Base-by-base conservation (phyloP, 2,329 filamentous ascomycete genomes). In the Aspergillus fijiensis region DNA sequence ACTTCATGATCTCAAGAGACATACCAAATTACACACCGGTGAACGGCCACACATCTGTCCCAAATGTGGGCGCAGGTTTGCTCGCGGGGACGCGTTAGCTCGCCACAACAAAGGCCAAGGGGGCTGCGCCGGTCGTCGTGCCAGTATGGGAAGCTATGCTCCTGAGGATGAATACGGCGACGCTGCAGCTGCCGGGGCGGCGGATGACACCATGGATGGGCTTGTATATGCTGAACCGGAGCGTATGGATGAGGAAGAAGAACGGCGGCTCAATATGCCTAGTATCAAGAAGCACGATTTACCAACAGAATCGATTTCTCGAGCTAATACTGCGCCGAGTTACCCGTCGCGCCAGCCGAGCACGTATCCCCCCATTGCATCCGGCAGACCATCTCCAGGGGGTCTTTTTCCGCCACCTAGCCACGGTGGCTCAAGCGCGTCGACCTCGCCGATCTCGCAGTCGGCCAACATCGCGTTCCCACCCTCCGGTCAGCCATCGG, bases 51-150 rank as follows among this genome's bases (percentile, higher is more conserved):
- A 99, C 70, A 90, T 95, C 10, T 99, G 95, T 71, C 90, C 91
- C 47, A 97, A 96, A 74, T 99, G 95, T 74, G 92, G 96, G 66
- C 87, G 95, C 63, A 91, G 93, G 67, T 99, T 99, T 78, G 95
- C 95, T 49, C 89, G 95, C 65, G 95, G 95, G 12, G 95, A 99
- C 81, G 95, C 95, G 27, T 80, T 99, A 57, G 95, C 95, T 49
- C 87, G 95, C 61, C 95, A 99, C 74, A 96, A 91, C 73, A 98
- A 98, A 77, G 95, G 95, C 35, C 90, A 93, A 57, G 95, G 95
- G 57, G 95, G 95, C 51, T 99, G 95, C 77, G 95, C 96, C 12
- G 95, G 95, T 59, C 87, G 95, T 59, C 85, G 95, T 65, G 88
- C 92, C 45, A 97, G 93, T 69, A 88, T 92, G 84, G 89, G 89